Conservation (phyloP, 2,329 filamentous ascomycete genomes). For the Xylaria hypoxylon region DNA sequence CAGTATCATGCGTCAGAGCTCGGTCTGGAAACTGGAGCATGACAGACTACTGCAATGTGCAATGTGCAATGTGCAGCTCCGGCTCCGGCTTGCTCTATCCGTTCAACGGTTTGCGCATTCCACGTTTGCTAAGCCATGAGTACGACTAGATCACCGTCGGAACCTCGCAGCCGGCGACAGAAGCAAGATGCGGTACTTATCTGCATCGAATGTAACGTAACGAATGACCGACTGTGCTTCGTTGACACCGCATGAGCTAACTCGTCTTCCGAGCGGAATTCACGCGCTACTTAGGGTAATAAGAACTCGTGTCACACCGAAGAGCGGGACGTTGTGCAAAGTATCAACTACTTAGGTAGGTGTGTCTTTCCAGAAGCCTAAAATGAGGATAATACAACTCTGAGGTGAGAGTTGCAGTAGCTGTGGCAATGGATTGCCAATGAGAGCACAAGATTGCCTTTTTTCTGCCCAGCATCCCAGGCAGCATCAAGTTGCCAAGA, state of each 20-base stretch:
- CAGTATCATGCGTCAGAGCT: slow-evolving; percentile 15
- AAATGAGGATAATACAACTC: not conserved
- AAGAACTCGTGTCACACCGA: slow-evolving; percentile 11
- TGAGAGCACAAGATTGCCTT: not conserved
- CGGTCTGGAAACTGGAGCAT: slow-evolving; percentile 24
- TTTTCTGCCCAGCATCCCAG: slow-evolving; percentile 5
- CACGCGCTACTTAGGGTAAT: slow-evolving; percentile 12
- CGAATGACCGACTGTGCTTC: not conserved
- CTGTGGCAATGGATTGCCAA: slow-evolving; percentile 7
- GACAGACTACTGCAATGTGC: slow-evolving; percentile 22
- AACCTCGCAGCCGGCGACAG: slow-evolving; percentile 25
- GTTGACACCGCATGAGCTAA: slow-evolving; percentile 17
- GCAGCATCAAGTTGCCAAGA: slow-evolving; percentile 13
- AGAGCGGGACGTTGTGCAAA: slow-evolving; percentile 11
- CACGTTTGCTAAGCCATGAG: slow-evolving; percentile 29
- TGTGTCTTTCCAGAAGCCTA: slow-evolving; percentile 3
- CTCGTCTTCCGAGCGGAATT: slow-evolving; percentile 1
- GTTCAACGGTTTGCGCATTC: slow-evolving; percentile 13
- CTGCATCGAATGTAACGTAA: slow-evolving; percentile 14
- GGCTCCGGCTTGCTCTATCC: slow-evolving; percentile 20
- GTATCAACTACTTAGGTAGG: slow-evolving; percentile 4
- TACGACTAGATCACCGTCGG: slow-evolving; percentile 25
- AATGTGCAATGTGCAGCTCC: slow-evolving; percentile 21
- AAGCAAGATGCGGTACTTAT: slow-evolving; percentile 36
- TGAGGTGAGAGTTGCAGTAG: slow-evolving; percentile 1